phyloP scores from a whole-genome alignment of 306 rosid genomes.

The Argentina anserina region DNA sequence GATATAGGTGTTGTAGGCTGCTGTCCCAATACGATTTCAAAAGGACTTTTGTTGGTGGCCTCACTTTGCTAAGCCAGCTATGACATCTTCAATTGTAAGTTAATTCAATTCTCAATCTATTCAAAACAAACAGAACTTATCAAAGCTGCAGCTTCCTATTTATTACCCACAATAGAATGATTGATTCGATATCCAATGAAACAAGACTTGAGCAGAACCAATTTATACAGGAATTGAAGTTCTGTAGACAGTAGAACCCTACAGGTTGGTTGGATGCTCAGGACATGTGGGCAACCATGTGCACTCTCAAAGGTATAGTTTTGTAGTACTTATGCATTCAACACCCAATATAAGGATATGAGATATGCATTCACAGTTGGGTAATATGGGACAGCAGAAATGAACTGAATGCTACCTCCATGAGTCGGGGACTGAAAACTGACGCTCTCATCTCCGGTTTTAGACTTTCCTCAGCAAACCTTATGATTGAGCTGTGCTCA shows the following conservation, averaged over 20 bases:
- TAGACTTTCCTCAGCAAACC: constrained; percentile 79
- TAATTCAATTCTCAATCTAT: too few species aligned
- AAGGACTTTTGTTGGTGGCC: too few species aligned
- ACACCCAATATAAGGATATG: too few species aligned
- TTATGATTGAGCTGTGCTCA: constrained; percentile 76
- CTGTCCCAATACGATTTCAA: too few species aligned
- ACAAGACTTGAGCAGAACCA: neutral
- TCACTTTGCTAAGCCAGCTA: too few species aligned
- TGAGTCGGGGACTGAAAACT: constrained; percentile 92
- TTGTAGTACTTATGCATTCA: neutral
- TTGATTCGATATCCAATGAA: neutral
- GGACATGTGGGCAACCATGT: neutral
- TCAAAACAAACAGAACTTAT: too few species aligned
- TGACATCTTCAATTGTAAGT: too few species aligned
- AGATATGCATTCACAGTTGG: constrained; percentile 5
- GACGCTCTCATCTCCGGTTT: constrained; percentile 67
- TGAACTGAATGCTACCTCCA: constrained; percentile 64
- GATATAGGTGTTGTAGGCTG: too few species aligned
- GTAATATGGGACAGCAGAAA: constrained; percentile 22
- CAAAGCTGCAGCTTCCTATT: neutral
- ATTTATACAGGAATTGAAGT: neutral
- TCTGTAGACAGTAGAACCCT: neutral
- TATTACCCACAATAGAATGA: neutral
- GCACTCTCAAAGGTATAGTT: neutral
- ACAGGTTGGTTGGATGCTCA: neutral